Conservation (phyloP, 2,329 filamentous ascomycete genomes). For the Xylaria sp. region DNA sequence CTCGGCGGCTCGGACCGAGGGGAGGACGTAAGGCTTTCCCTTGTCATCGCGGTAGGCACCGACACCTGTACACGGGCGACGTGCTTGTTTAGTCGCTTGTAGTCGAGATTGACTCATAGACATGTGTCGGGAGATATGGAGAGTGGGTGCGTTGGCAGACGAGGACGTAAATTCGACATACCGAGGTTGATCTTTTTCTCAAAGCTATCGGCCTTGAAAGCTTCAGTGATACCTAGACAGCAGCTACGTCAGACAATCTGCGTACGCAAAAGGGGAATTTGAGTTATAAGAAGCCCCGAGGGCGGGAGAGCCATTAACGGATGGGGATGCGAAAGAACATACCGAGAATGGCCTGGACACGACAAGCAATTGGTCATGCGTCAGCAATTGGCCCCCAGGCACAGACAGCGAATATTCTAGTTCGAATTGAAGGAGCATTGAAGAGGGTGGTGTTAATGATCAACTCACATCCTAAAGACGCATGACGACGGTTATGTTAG, state of each 20-base stretch:
- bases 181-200: slow-evolving; percentile 97
- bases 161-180: slow-evolving; percentile 54
- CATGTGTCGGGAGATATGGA: slow-evolving; percentile 15
- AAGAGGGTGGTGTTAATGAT: background rate
- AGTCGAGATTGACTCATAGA: background rate
- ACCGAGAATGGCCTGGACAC: slow-evolving; percentile 78
- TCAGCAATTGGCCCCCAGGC: slow-evolving; percentile 38
- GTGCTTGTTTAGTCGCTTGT: slow-evolving; percentile 30
- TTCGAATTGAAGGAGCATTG: slow-evolving; percentile 14
- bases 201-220: slow-evolving; percentile 96
- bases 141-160: slow-evolving; percentile 14
- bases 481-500: slow-evolving; percentile 20
- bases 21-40: slow-evolving; percentile 97
- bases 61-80: slow-evolving; percentile 69
- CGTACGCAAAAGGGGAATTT: background rate
- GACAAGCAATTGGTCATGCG: slow-evolving; percentile 30
- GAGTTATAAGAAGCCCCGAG: slow-evolving; percentile 17
- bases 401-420: slow-evolving; percentile 8
- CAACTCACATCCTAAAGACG: slow-evolving; percentile 54
- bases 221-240: slow-evolving; percentile 85
- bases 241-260: slow-evolving; percentile 39
- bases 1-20: slow-evolving; percentile 90
- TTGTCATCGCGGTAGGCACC: slow-evolving; percentile 98
- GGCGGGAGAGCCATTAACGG: slow-evolving; percentile 21
- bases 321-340: slow-evolving; percentile 50